Evolutionary conservation across 495 filamentous ascomycete genomes (phyloP).

Genomic region (Oidiodendron maius): DNA sequence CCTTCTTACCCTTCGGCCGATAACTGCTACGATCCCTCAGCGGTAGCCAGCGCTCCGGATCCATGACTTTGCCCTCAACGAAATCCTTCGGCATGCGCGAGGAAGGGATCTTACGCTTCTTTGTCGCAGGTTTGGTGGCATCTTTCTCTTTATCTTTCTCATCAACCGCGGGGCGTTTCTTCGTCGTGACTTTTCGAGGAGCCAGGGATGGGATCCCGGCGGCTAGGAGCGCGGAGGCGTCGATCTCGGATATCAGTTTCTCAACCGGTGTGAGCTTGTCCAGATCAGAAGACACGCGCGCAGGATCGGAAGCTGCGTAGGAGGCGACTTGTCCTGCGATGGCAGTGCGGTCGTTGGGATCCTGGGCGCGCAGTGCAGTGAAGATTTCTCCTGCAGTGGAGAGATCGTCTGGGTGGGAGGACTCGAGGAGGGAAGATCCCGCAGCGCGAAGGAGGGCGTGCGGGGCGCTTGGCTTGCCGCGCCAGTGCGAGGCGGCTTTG

Average conservation of each 20-base stretch:
- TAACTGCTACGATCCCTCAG: constrained; percentile 84
- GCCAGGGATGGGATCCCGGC: constrained; percentile 67
- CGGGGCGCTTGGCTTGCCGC: constrained; percentile 36
- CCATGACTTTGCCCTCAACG: constrained; percentile 63
- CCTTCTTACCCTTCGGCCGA: constrained; percentile 84
- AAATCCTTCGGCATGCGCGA: constrained; percentile 72
- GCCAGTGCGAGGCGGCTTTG: constrained; percentile 83
- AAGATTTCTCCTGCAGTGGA: constrained; percentile 69
- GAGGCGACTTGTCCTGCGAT: constrained; percentile 81
- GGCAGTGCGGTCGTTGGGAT: constrained; percentile 58
- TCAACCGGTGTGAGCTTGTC: constrained; percentile 59
- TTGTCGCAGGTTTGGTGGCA: constrained; percentile 25
- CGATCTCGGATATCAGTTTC: constrained; percentile 58
- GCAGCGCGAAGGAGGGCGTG: constrained; percentile 67
- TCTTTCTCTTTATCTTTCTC: constrained; percentile 43
- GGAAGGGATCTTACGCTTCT: constrained; percentile 64
- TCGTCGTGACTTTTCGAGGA: constrained; percentile 28
- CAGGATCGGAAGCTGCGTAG: constrained; percentile 60
- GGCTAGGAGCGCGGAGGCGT: constrained; percentile 64
- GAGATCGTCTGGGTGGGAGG: constrained; percentile 59
- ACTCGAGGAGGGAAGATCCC: constrained; percentile 71
- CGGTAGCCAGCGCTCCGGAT: constrained; percentile 91
- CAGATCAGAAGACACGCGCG: constrained; percentile 53
- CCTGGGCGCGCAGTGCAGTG: constrained; percentile 52
- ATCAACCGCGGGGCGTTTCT: constrained; percentile 44